Evolutionary conservation across 768 basidiomycete genomes (phyloP).

Genomic region (Boletus pseudopeckii): DNA sequence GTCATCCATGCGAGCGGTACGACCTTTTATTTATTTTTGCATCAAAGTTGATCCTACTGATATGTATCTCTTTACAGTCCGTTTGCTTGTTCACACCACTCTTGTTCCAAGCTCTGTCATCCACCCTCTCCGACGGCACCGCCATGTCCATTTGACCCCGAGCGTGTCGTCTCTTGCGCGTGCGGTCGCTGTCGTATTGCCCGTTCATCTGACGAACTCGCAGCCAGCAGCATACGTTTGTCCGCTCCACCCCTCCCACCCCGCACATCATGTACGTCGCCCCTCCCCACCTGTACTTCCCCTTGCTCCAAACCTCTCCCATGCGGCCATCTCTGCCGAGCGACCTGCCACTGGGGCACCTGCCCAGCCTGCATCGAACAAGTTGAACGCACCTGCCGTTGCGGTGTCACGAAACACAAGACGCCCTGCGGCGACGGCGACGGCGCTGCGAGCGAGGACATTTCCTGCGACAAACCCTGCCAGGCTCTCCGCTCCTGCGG

Average conservation of each 20-base stretch:
- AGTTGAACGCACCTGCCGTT: conserved; percentile 80
- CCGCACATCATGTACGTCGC: conserved; percentile 60
- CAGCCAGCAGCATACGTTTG: background rate
- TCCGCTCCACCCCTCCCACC: conserved; percentile 31
- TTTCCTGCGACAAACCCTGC: conserved; percentile 81
- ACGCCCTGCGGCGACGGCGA: conserved; percentile 44
- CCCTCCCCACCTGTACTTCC: conserved; percentile 76
- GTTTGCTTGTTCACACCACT: conserved; percentile 77
- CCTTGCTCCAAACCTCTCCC: conserved; percentile 61
- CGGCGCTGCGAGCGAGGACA: conserved; percentile 51
- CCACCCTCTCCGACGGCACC: conserved; percentile 57
- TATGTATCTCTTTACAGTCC: conserved; percentile 32
- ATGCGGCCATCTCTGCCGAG: conserved; percentile 75
- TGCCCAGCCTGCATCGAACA: conserved; percentile 78
- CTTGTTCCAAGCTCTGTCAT: conserved; percentile 75
- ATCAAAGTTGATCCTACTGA: background rate
- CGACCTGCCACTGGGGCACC: conserved; percentile 67
- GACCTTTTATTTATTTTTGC: conserved; percentile 8
- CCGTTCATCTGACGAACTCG: conserved; percentile 37
- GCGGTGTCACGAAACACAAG: conserved; percentile 62
- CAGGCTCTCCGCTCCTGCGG: conserved; percentile 78
- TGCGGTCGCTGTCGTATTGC: conserved; percentile 58
- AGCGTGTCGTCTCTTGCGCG: conserved; percentile 67
- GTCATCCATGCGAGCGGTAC: conserved; percentile 54
- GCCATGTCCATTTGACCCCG: conserved; percentile 72